A percentile compares a stretch with the other conserved stretches of the same genome.
Evolutionary conservation across 495 filamentous ascomycete genomes (phyloP).

Genomic region (Hyphodiscus hymeniophilus): DNA sequence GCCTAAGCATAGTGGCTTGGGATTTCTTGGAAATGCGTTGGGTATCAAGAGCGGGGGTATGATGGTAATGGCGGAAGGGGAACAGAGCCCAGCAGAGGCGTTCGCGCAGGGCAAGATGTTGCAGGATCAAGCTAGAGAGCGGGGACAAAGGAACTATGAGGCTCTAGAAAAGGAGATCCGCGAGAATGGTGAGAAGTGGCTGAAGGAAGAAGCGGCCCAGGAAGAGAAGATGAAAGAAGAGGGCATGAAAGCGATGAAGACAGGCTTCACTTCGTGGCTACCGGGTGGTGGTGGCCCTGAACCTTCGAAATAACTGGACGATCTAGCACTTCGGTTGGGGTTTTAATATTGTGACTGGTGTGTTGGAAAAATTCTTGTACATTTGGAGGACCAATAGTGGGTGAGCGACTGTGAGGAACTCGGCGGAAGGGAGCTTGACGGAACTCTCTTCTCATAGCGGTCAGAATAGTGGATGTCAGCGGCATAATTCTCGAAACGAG

Average conservation of each 20-base stretch:
- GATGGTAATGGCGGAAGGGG: constrained; percentile 45
- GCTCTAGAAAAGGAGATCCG: constrained; percentile 79
- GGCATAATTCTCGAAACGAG: not conserved
- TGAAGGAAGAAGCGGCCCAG: constrained; percentile 79
- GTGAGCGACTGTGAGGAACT: too few species aligned
- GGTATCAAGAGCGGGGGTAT: constrained; percentile 59
- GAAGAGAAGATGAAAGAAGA: constrained; percentile 83
- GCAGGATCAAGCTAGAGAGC: constrained; percentile 83
- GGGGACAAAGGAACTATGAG: constrained; percentile 84
- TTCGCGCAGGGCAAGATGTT: constrained; percentile 89
- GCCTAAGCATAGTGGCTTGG: constrained; percentile 41
- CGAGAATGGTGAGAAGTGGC: constrained; percentile 87
- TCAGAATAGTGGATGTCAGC: not conserved
- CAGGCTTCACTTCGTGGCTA: constrained; percentile 42
- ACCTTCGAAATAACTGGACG: too few species aligned
- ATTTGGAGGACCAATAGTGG: too few species aligned
- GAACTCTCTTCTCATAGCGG: not conserved
- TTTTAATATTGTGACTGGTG: too few species aligned
- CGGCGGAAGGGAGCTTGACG: too few species aligned
- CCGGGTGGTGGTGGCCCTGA: not conserved
- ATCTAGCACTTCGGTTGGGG: too few species aligned
- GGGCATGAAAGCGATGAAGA: constrained; percentile 74
- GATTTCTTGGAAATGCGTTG: constrained; percentile 57
- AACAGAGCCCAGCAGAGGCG: constrained; percentile 60
- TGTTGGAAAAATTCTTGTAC: too few species aligned